Percentiles rank a stretch among this genome's conserved stretches.
These are phyloP conservation scores for Fraxinus greggii DNA, from an alignment of 305 asterid genomes.

Conservation along the genomic window DNA sequence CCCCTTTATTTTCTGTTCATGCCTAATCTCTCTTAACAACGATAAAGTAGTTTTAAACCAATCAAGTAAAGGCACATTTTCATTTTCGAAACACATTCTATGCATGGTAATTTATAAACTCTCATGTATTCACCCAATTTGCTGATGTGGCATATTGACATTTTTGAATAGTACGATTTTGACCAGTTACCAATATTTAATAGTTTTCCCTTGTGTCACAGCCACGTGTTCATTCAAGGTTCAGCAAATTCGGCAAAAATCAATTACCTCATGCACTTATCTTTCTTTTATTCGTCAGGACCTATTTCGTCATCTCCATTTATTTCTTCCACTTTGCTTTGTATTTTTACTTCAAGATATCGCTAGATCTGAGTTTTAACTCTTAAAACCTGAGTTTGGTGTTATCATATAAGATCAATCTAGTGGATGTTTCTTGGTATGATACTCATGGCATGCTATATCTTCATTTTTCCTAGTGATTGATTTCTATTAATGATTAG, in stretches of 20 bases:
- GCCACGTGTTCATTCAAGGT: neutral
- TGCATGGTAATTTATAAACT: neutral
- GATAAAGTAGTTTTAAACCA: neutral
- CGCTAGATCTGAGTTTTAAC: neutral
- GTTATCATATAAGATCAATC: neutral
- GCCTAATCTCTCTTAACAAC: neutral
- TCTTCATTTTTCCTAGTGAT: neutral
- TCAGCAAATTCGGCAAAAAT: neutral
- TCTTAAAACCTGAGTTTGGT: neutral
- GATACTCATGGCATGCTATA: neutral
- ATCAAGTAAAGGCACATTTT: neutral
- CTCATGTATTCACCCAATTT: neutral
- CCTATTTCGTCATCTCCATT: neutral
- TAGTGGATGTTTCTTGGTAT: neutral
- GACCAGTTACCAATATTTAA: neutral
- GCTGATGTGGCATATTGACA: conserved; percentile 3
- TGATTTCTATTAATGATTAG: neutral
- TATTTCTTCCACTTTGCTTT: neutral
- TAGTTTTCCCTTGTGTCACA: neutral
- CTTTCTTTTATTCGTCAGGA: neutral
- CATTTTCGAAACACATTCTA: neutral
- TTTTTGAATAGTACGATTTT: neutral
- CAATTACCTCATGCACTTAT: neutral
- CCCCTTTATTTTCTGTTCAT: neutral
- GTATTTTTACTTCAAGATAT: neutral